phyloP scores from a whole-genome alignment of 768 basidiomycete genomes.

The Russula abietina region DNA sequence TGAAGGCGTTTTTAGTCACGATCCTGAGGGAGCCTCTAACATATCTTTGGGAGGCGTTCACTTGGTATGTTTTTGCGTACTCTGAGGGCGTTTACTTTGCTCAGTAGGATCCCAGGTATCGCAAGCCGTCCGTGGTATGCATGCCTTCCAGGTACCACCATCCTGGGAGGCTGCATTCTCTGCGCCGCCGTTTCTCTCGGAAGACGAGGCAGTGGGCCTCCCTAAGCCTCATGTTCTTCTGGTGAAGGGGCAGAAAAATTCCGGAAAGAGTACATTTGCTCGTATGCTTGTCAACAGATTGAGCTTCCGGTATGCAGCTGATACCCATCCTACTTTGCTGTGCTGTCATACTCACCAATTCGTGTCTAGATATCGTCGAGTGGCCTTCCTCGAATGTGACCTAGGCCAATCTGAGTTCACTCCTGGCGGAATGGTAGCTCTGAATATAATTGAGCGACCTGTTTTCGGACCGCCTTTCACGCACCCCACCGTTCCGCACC shows the following conservation, averaged over 20 bases:
- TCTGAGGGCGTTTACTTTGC: conserved; percentile 17
- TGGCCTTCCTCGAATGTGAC: conserved; percentile 91
- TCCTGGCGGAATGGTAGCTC: conserved; percentile 75
- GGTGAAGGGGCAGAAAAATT: conserved; percentile 79
- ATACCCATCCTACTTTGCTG: background rate
- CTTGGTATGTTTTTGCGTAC: conserved; percentile 36
- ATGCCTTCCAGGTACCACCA: conserved; percentile 34
- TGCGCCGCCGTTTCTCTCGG: background rate
- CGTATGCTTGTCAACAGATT: conserved; percentile 67
- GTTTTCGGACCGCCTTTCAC: conserved; percentile 86
- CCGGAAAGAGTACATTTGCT: conserved; percentile 88
- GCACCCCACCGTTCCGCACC: conserved; percentile 63
- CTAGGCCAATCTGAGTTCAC: conserved; percentile 92
- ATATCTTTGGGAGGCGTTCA: conserved; percentile 46
- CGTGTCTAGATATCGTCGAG: conserved; percentile 55
- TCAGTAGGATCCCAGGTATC: conserved; percentile 26
- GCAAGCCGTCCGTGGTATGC: conserved; percentile 30
- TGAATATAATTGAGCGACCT: conserved; percentile 62
- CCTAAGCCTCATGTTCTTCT: conserved; percentile 31
- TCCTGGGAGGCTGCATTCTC: conserved; percentile 35
- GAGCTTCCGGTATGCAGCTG: conserved; percentile 43
- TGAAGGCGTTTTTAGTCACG: conserved; percentile 53
- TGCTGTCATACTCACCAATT: background rate
- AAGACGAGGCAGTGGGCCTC: background rate
- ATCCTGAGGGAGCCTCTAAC: conserved; percentile 36